These are phyloP conservation scores for Claviceps purpurea DNA, from an alignment of 2,329 filamentous ascomycete species.

Conservation along the genomic window DNA sequence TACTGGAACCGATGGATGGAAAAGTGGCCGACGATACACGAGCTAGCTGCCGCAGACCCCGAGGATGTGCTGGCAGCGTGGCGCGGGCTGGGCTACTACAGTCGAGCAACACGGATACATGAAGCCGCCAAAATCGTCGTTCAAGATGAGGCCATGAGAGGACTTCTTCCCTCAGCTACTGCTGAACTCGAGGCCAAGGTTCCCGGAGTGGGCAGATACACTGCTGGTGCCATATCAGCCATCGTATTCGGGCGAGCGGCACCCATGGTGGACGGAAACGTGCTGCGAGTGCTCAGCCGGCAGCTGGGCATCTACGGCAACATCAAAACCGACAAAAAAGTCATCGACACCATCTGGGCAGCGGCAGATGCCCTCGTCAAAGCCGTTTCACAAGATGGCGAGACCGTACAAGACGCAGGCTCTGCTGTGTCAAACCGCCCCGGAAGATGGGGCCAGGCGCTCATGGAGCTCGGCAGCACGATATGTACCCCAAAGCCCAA, in stretches of 20 bases:
- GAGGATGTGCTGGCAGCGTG: slow-evolving; percentile 46
- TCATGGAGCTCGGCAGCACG: slow-evolving; percentile 54
- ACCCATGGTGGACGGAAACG: slow-evolving; percentile 52
- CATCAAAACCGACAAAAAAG: slow-evolving; percentile 39
- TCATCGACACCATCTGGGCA: slow-evolving; percentile 43
- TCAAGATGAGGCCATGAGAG: slow-evolving; percentile 24
- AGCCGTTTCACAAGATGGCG: slow-evolving; percentile 29
- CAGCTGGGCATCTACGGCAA: slow-evolving; percentile 45
- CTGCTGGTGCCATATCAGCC: slow-evolving; percentile 47
- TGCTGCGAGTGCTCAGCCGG: slow-evolving; percentile 45
- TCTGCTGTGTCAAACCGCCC: slow-evolving; percentile 29
- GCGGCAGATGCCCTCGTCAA: slow-evolving; percentile 43
- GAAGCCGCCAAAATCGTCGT: slow-evolving; percentile 40
- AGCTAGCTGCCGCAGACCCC: slow-evolving; percentile 36
- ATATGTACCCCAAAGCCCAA: slow-evolving; percentile 46
- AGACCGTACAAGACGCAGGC: slow-evolving; percentile 7
- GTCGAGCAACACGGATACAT: slow-evolving; percentile 47
- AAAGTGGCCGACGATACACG: slow-evolving; percentile 44
- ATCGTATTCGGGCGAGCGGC: slow-evolving; percentile 48
- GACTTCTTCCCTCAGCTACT: slow-evolving; percentile 35
- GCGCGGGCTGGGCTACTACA: slow-evolving; percentile 52
- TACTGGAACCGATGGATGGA: slow-evolving; percentile 52
- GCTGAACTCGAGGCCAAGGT: slow-evolving; percentile 35
- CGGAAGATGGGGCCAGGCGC: slow-evolving; percentile 48
- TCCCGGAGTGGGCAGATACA: slow-evolving; percentile 48